Percentiles rank a stretch among this genome's conserved stretches.
phyloP scores from a whole-genome alignment of 768 basidiomycete species.

The Cubamyces lactineus region DNA sequence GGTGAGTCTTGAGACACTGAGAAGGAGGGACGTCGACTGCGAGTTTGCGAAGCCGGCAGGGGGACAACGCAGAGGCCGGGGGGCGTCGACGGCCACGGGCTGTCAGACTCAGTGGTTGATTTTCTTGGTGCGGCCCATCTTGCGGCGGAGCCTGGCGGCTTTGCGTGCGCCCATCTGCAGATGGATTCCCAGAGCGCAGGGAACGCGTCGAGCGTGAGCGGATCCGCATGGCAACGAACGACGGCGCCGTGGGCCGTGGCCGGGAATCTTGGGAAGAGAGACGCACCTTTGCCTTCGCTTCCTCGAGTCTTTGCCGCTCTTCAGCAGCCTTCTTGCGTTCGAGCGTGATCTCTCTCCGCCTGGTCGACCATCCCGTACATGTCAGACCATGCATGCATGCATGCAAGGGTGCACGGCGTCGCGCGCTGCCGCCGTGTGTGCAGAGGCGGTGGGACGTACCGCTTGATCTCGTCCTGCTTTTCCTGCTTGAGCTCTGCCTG shows the following conservation, averaged over 20 bases:
- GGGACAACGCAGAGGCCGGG: background rate
- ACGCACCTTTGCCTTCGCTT: constrained; percentile 63
- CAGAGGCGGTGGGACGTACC: constrained; percentile 43
- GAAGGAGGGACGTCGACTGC: too few relatives aligned
- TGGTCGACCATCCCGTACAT: constrained; percentile 31
- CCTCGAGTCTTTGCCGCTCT: constrained; percentile 66
- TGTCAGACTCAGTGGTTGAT: constrained; percentile 62
- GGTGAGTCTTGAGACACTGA: too few relatives aligned
- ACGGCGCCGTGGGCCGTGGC: constrained; percentile 1
- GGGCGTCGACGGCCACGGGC: background rate
- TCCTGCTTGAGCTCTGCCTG: constrained; percentile 76
- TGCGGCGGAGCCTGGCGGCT: constrained; percentile 71
- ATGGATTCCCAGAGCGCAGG: background rate
- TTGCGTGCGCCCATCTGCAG: constrained; percentile 79
- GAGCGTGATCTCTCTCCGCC: constrained; percentile 66
- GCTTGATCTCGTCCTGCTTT: constrained; percentile 65
- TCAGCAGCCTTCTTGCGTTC: constrained; percentile 75
- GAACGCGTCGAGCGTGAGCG: background rate
- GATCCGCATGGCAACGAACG: constrained; percentile 9
- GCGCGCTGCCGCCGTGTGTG: too few relatives aligned
- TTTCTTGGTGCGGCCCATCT: constrained; percentile 78
- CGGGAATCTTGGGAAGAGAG: background rate
- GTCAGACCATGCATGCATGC: background rate
- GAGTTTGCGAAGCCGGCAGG: background rate
- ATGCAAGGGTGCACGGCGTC: background rate